These are phyloP conservation scores for Dentipellis fragilis DNA, from an alignment of 768 basidiomycete species.

Conservation along the genomic window DNA sequence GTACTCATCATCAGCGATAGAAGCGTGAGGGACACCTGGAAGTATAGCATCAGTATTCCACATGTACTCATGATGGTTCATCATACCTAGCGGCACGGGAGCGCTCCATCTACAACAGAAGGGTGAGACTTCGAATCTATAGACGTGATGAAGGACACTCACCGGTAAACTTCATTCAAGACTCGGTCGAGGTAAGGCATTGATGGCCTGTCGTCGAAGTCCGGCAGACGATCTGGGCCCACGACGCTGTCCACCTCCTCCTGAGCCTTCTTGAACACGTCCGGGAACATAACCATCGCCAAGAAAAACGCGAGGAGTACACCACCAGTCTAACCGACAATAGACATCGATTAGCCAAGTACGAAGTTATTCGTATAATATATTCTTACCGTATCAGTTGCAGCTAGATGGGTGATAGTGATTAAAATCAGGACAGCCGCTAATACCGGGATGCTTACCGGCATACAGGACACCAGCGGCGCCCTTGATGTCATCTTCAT, in stretches of 20 bases:
- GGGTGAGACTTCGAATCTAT: too few species aligned
- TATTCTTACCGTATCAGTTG: not conserved
- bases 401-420: not conserved
- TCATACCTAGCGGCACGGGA: constrained; percentile 5
- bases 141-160: too few species aligned
- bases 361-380: not conserved
- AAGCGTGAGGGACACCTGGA: constrained; percentile 1
- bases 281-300: constrained; percentile 13
- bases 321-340: not conserved
- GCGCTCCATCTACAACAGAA: constrained; percentile 1
- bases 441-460: not conserved
- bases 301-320: constrained; percentile 6
- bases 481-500: not conserved
- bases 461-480: not conserved
- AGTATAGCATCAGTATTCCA: not conserved
- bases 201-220: constrained; percentile 6
- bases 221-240: constrained; percentile 9
- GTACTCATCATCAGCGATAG: not conserved
- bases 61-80: not conserved
- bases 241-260: constrained; percentile 13
- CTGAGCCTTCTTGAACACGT: constrained; percentile 10
- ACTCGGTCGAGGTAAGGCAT: constrained; percentile 13
- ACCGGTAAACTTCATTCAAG: constrained; percentile 12
- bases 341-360: not conserved
- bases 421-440: not conserved